Evolutionary conservation across 768 basidiomycete species (phyloP).

Genomic region (Leccinum imitatum): DNA sequence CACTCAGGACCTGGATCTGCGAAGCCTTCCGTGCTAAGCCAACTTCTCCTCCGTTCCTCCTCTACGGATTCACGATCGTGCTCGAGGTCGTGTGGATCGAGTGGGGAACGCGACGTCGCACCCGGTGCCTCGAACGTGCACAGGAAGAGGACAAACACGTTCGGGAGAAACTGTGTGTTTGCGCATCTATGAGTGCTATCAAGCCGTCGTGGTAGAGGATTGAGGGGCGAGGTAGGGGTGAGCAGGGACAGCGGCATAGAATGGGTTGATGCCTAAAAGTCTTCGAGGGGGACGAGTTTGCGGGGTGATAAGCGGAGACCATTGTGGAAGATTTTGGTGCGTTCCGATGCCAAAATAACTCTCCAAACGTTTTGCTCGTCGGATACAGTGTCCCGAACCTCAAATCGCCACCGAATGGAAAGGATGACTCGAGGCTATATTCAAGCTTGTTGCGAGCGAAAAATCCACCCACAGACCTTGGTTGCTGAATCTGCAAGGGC

Average conservation of each 20-base stretch:
- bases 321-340: conserved; percentile 75
- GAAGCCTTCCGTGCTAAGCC: conserved; percentile 23
- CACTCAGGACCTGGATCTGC: conserved; percentile 1
- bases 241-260: conserved; percentile 88
- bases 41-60: conserved; percentile 10
- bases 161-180: conserved; percentile 94
- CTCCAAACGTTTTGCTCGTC: too few relatives aligned
- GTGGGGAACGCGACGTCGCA: conserved; percentile 41
- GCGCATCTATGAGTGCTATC: conserved; percentile 93
- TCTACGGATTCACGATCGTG: too few relatives aligned
- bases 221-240: conserved; percentile 78
- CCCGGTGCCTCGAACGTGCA: conserved; percentile 71
- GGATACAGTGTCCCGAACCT: too few relatives aligned
- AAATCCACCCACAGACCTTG: too few relatives aligned
- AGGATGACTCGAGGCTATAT: too few relatives aligned
- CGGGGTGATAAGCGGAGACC: conserved; percentile 84
- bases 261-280: conserved; percentile 59
- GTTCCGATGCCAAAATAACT: conserved; percentile 49
- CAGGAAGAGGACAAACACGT: conserved; percentile 90
- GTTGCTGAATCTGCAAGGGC: too few relatives aligned
- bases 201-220: conserved; percentile 79
- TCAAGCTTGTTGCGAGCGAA: too few relatives aligned
- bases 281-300: conserved; percentile 62
- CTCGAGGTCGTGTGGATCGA: too few relatives aligned
- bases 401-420: too few relatives aligned